Evolutionary conservation across 306 rosid genomes (phyloP).

Genomic region (Biancaea sappan): DNA sequence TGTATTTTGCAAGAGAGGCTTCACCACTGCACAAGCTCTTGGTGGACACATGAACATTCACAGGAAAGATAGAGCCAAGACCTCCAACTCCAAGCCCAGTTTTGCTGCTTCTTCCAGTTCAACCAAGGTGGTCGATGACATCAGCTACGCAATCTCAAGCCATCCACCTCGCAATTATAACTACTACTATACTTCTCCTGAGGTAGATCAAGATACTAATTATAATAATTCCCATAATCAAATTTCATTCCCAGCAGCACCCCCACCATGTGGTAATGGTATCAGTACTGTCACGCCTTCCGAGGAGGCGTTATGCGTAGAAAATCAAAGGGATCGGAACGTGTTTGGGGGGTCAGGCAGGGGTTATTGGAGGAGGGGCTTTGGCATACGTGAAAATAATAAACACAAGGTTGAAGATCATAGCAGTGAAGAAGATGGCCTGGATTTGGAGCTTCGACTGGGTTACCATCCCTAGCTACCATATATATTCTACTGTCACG

Average conservation of each 20-base stretch:
- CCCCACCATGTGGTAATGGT: too few relatives aligned
- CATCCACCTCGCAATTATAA: slow-evolving; percentile 21
- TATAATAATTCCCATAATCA: slow-evolving; percentile 35
- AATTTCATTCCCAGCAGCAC: slow-evolving; percentile 34
- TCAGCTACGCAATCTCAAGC: slow-evolving; percentile 2
- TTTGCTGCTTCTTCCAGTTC: slow-evolving; percentile 39
- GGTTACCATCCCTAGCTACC: slow-evolving; percentile 61
- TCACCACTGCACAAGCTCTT: slow-evolving; percentile 88
- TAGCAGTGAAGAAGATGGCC: slow-evolving; percentile 45
- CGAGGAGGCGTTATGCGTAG: slow-evolving; percentile 21
- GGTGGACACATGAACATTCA: slow-evolving; percentile 97
- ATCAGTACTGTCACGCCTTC: slow-evolving; percentile 32
- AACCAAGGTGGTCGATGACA: slow-evolving; percentile 22
- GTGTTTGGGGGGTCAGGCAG: slow-evolving; percentile 48
- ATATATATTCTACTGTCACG: background rate
- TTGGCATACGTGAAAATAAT: slow-evolving; percentile 28
- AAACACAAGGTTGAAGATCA: slow-evolving; percentile 32
- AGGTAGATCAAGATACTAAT: slow-evolving; percentile 24
- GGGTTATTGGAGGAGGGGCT: slow-evolving; percentile 52
- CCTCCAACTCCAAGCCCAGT: slow-evolving; percentile 33
- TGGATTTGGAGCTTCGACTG: slow-evolving; percentile 94
- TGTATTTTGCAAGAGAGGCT: slow-evolving; percentile 87
- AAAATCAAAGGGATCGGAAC: slow-evolving; percentile 24
- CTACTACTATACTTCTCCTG: slow-evolving; percentile 32
- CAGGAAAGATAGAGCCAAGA: slow-evolving; percentile 67